Percentiles rank a stretch among this genome's conserved stretches.
phyloP scores from a whole-genome alignment of 2,329 filamentous ascomycete species.

The Gliomastix tumulicola region DNA sequence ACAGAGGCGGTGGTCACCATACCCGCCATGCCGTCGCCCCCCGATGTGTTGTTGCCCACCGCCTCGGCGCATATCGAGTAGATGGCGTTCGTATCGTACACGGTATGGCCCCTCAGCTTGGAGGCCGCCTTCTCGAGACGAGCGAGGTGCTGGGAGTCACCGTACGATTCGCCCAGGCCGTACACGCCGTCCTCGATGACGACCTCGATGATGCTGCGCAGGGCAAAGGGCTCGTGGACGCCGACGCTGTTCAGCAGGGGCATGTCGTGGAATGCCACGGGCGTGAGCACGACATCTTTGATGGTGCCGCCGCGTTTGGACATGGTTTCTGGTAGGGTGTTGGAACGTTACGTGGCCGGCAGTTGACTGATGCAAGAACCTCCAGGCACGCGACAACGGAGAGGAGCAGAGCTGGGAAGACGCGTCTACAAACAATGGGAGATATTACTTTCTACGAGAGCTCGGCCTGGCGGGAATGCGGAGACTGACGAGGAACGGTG shows the following conservation, averaged over 20 bases:
- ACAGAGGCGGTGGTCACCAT: slow-evolving; percentile 34
- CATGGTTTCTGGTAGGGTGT: slow-evolving; percentile 14
- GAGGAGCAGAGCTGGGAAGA: no score
- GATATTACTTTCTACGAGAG: no score
- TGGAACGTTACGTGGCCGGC: no score
- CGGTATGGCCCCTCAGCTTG: slow-evolving; percentile 17
- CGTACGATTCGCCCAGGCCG: slow-evolving; percentile 32
- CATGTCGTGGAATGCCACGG: slow-evolving; percentile 36
- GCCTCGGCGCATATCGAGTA: slow-evolving; percentile 80
- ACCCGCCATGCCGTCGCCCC: slow-evolving; percentile 52
- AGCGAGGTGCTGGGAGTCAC: slow-evolving; percentile 25
- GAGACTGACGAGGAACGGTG: no score
- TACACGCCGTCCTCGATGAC: slow-evolving; percentile 20
- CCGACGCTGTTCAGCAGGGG: slow-evolving; percentile 34
- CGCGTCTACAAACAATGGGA: no score
- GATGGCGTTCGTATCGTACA: slow-evolving; percentile 68
- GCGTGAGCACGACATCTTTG: slow-evolving; percentile 29
- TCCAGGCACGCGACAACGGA: no score
- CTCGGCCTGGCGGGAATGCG: no score
- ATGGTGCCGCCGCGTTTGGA: slow-evolving; percentile 17
- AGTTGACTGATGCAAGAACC: no score
- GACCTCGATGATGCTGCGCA: slow-evolving; percentile 32
- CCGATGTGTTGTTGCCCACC: slow-evolving; percentile 42
- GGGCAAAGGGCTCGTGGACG: slow-evolving; percentile 32
- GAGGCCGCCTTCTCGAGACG: slow-evolving; percentile 23